Base-by-base conservation (phyloP, 179 eudicot species). In the Silene noctiflora region DNA sequence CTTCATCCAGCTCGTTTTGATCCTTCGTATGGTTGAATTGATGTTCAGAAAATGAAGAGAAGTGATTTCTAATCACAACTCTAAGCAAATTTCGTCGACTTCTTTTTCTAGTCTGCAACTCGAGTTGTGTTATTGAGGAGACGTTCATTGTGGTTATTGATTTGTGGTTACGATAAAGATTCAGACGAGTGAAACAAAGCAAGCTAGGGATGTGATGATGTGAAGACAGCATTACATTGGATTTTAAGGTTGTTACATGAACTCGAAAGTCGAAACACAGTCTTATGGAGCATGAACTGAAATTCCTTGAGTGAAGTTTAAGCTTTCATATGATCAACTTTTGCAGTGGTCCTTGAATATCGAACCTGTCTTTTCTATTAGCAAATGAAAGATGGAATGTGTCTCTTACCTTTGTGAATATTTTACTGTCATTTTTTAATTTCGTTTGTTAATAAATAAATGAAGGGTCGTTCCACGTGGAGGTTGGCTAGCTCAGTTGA, bases 231-330 rank as follows among this genome's bases (percentile, higher is more conserved):
- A 78, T 78, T 12, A 39, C 24, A 48, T 58, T 20, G 31, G 27
- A 74, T 16, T 39, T 1, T 25, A 13, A 63, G 67, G 10, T 10
- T 62, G 21, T 9, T 24, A 64, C 35, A 64, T 24, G 16, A 27
- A 27, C 3, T 19, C 11, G 11, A 39, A 39, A 6, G 10, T 39
- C 11, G 11, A 39, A 39, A 39, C 46, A 39, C 46, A 6, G 46
- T 39, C 11, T 39, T 4, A 44, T 12, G 58, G 12, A 61, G 42
- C 12, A 78, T 66, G 44, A 22, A 33, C 33, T 64, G 67, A 67
- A 73, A 78, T 78, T 78, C 81, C 31, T 78, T 39, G 25, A 66
- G 64, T 78, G 73, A 24, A 13, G 76, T 58, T 27, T 21, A 78
- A 73, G 73, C 71, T 60, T 48, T 6, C 27, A 71, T 71, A 16